phyloP scores from a whole-genome alignment of 148 eudicot genomes.

The Heliosperma pusillum region DNA sequence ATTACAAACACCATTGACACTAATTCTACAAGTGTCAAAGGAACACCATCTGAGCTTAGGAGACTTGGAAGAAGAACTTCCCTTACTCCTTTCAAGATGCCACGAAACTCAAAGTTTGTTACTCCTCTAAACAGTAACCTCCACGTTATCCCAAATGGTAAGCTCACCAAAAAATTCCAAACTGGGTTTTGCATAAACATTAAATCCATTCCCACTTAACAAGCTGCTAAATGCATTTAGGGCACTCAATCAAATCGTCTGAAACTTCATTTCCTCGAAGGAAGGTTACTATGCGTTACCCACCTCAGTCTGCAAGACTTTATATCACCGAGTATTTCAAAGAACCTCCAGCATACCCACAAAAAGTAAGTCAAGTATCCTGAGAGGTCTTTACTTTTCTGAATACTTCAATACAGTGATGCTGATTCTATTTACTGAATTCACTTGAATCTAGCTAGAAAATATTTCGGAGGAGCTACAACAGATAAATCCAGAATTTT shows the following conservation, averaged over 20 bases:
- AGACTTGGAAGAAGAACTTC: slow-evolving; percentile 43
- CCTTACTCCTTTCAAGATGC: slow-evolving; percentile 79
- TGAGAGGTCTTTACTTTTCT: background rate
- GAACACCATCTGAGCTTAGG: slow-evolving; percentile 38
- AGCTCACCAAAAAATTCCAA: slow-evolving; percentile 13
- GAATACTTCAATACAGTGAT: background rate
- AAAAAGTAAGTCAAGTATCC: slow-evolving; percentile 34
- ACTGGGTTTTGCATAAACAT: slow-evolving; percentile 7
- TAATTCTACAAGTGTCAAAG: slow-evolving; percentile 27
- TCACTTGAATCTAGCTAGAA: slow-evolving; percentile 37
- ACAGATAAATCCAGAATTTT: slow-evolving; percentile 53
- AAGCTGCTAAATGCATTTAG: slow-evolving; percentile 28
- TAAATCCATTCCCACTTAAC: slow-evolving; percentile 9
- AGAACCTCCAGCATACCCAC: slow-evolving; percentile 38
- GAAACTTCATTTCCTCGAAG: slow-evolving; percentile 42
- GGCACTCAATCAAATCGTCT: slow-evolving; percentile 31
- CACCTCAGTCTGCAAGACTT: slow-evolving; percentile 44
- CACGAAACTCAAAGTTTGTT: slow-evolving; percentile 62
- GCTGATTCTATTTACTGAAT: slow-evolving; percentile 14
- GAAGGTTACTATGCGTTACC: slow-evolving; percentile 60
- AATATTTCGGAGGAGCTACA: slow-evolving; percentile 48
- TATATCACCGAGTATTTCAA: slow-evolving; percentile 63
- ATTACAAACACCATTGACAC: slow-evolving; percentile 42
- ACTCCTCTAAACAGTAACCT: slow-evolving; percentile 49
- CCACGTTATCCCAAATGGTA: slow-evolving; percentile 43